phyloP scores from a whole-genome alignment of 768 basidiomycete genomes.

The Phaeotremella skinneri region DNA sequence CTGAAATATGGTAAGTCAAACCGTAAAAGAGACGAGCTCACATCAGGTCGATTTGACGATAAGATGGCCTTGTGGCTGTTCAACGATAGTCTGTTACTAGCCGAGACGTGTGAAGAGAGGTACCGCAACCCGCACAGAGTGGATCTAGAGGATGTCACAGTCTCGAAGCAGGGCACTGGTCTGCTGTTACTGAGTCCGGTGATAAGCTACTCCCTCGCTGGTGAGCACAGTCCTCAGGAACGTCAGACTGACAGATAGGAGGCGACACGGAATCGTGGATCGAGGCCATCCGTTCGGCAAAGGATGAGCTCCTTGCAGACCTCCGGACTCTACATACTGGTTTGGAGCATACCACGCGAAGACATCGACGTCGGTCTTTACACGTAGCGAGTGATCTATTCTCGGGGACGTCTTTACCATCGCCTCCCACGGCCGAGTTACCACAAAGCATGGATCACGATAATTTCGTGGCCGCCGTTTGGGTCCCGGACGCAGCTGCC shows the following conservation, averaged over 20 bases:
- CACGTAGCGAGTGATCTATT: conserved; percentile 57
- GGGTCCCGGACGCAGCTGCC: conserved; percentile 86
- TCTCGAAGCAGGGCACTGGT: conserved; percentile 22
- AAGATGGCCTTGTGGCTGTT: conserved; percentile 26
- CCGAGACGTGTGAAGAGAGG: background rate
- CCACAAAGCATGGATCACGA: conserved; percentile 51
- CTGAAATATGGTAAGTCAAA: conserved; percentile 59
- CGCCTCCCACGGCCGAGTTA: background rate
- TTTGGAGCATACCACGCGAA: conserved; percentile 29
- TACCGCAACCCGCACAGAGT: conserved; percentile 28
- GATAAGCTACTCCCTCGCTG: conserved; percentile 30
- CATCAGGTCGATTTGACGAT: conserved; percentile 10
- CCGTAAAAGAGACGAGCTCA: background rate
- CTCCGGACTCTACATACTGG: conserved; percentile 41
- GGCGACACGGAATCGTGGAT: conserved; percentile 37
- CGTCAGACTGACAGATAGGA: conserved; percentile 21
- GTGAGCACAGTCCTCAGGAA: background rate
- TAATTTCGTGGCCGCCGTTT: conserved; percentile 84
- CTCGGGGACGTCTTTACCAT: background rate
- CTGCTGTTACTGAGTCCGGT: conserved; percentile 38
- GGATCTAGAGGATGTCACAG: conserved; percentile 43
- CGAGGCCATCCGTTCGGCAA: conserved; percentile 38
- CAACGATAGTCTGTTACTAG: conserved; percentile 16
- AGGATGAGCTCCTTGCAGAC: conserved; percentile 28
- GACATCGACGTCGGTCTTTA: conserved; percentile 64